Evolutionary conservation across 192 early-diverging fungal genomes (phyloP).

Genomic region (Obelidium mucronatum): DNA sequence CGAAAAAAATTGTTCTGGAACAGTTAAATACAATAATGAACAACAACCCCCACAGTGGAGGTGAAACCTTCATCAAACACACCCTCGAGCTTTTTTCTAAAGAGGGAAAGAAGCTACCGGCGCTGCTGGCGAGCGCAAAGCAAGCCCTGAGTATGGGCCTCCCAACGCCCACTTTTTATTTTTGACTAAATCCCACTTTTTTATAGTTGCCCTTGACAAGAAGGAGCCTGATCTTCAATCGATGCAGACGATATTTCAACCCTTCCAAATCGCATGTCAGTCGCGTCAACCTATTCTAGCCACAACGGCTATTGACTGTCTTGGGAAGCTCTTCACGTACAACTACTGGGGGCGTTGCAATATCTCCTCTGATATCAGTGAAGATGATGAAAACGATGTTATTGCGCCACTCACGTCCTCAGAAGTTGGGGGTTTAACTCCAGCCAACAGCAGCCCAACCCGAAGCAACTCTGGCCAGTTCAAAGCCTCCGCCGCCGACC

Average conservation of each 20-base stretch:
- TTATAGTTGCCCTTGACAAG: slow-evolving; percentile 25
- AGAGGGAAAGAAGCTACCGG: slow-evolving; percentile 52
- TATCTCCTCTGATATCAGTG: slow-evolving; percentile 13
- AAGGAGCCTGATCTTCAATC: slow-evolving; percentile 30
- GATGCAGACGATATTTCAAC: slow-evolving; percentile 63
- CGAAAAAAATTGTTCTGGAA: background rate
- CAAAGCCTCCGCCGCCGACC: slow-evolving; percentile 44
- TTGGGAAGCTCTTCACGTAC: slow-evolving; percentile 74
- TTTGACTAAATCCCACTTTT: background rate
- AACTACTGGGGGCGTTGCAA: slow-evolving; percentile 60
- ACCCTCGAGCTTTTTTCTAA: slow-evolving; percentile 59
- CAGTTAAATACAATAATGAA: background rate
- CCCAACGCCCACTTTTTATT: background rate
- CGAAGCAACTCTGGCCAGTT: slow-evolving; percentile 30
- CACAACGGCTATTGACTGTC: slow-evolving; percentile 78
- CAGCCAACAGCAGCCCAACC: background rate
- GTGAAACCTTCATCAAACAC: slow-evolving; percentile 59
- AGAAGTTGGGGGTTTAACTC: background rate
- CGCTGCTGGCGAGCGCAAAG: slow-evolving; percentile 49
- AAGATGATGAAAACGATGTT: slow-evolving; percentile 38
- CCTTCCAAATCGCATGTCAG: slow-evolving; percentile 76
- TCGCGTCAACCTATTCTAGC: slow-evolving; percentile 67
- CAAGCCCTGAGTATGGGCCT: slow-evolving; percentile 42
- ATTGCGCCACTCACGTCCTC: background rate
- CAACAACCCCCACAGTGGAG: slow-evolving; percentile 27